phyloP scores from a whole-genome alignment of 148 eudicot species.

The Rhododendron molle region DNA sequence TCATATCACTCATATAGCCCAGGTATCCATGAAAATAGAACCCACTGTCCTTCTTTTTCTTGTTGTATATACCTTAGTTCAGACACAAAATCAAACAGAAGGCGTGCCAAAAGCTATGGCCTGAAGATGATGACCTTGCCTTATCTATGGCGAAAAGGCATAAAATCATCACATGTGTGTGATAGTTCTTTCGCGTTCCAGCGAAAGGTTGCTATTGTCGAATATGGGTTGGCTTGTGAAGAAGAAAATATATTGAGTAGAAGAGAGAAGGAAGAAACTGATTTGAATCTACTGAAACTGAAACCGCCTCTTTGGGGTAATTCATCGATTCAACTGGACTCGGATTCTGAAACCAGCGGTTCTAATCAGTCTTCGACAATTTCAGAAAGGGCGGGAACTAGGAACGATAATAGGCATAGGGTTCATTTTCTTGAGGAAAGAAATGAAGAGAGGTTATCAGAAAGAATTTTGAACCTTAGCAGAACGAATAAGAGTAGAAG shows the following conservation, averaged over 20 bases:
- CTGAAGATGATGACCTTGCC: not conserved
- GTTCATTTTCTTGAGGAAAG: conserved; percentile 47
- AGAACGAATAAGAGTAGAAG: conserved; percentile 43
- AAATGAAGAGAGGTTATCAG: conserved; percentile 39
- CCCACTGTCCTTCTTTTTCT: not conserved
- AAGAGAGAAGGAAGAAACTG: not conserved
- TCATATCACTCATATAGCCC: conserved; percentile 1
- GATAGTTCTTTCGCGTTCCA: not conserved
- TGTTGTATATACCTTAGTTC: conserved; percentile 4
- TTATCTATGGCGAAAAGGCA: not conserved
- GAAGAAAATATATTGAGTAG: not conserved
- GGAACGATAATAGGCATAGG: conserved; percentile 18
- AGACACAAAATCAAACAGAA: conserved; percentile 18
- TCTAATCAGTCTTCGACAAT: not conserved
- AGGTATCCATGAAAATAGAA: not conserved
- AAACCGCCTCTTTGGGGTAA: not conserved
- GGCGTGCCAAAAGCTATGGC: not conserved
- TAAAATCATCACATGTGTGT: too few species aligned
- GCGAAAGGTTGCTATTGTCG: not conserved
- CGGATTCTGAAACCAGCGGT: not conserved
- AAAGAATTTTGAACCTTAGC: conserved; percentile 40
- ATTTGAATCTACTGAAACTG: not conserved
- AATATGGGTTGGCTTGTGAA: not conserved
- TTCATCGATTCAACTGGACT: not conserved
- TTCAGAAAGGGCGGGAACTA: conserved; percentile 6